phyloP scores from a whole-genome alignment of 2,329 filamentous ascomycete genomes.

The Clonostachys sp. region DNA sequence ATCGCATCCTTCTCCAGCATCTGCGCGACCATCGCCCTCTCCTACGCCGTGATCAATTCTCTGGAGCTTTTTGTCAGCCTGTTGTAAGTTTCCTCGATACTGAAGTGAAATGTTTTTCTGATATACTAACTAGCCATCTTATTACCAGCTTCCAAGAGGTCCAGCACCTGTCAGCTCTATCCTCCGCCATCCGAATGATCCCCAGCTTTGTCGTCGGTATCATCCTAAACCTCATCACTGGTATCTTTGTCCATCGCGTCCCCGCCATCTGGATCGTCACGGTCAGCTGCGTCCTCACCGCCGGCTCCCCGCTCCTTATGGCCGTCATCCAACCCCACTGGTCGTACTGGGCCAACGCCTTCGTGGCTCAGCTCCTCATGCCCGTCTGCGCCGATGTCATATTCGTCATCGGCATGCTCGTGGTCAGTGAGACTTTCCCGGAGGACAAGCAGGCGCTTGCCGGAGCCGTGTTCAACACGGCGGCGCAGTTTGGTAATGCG shows the following conservation, averaged over 20 bases:
- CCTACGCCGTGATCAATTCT: slow-evolving; percentile 36
- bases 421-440: slow-evolving; percentile 50
- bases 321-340: slow-evolving; percentile 40
- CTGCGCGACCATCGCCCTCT: slow-evolving; percentile 43
- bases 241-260: slow-evolving; percentile 37
- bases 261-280: slow-evolving; percentile 31
- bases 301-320: slow-evolving; percentile 47
- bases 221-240: slow-evolving; percentile 34
- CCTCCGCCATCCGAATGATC: slow-evolving; percentile 38
- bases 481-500: slow-evolving; percentile 49
- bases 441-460: slow-evolving; percentile 53
- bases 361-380: slow-evolving; percentile 33
- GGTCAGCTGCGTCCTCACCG: slow-evolving; percentile 31
- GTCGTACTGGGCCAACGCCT: slow-evolving; percentile 46
- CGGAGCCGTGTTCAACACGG: slow-evolving; percentile 58
- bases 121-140: neutral
- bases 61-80: slow-evolving; percentile 42
- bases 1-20: slow-evolving; percentile 50
- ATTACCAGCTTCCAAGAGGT: slow-evolving; percentile 43
- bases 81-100: slow-evolving; percentile 29
- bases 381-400: slow-evolving; percentile 40
- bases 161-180: slow-evolving; percentile 36
- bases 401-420: slow-evolving; percentile 50
- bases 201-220: slow-evolving; percentile 38
- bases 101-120: neutral